These are phyloP conservation scores for Phoenix roebelenii DNA, from an alignment of 176 grass and related monocot genomes.

Conservation along the genomic window DNA sequence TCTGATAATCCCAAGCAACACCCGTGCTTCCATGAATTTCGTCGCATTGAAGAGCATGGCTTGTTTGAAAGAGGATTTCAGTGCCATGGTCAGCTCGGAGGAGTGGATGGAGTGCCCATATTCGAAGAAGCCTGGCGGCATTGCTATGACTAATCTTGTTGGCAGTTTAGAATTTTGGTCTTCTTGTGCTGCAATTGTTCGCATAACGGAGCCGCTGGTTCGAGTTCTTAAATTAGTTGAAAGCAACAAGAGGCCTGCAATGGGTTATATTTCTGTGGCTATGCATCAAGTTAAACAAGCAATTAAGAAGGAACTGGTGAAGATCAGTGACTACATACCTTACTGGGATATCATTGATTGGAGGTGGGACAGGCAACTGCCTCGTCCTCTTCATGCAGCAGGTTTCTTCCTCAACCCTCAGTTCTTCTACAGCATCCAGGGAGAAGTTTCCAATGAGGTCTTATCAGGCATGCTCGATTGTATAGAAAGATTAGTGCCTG, in stretches of 20 bases:
- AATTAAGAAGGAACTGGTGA: constrained; percentile 70
- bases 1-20: constrained; percentile 55
- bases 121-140: constrained; percentile 51
- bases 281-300: constrained; percentile 63
- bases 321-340: constrained; percentile 47
- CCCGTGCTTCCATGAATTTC: constrained; percentile 58
- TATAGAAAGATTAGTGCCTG: constrained; percentile 75
- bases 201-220: constrained; percentile 59
- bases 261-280: constrained; percentile 80
- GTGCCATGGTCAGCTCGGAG: constrained; percentile 50
- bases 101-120: constrained; percentile 53
- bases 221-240: constrained; percentile 67
- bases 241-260: constrained; percentile 59
- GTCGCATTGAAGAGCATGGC: constrained; percentile 71
- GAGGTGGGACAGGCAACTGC: constrained; percentile 56
- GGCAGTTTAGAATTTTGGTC: constrained; percentile 58
- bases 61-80: constrained; percentile 54
- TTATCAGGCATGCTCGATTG: constrained; percentile 83
- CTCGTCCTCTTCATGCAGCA: constrained; percentile 57
- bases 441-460: constrained; percentile 56
- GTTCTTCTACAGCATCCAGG: constrained; percentile 72
- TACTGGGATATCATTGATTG: constrained; percentile 83
- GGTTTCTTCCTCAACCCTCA: constrained; percentile 82
- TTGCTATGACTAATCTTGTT: constrained; percentile 53
- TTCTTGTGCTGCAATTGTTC: constrained; percentile 53